Conservation (phyloP, 768 basidiomycete species). For the Amylocystis lapponica region DNA sequence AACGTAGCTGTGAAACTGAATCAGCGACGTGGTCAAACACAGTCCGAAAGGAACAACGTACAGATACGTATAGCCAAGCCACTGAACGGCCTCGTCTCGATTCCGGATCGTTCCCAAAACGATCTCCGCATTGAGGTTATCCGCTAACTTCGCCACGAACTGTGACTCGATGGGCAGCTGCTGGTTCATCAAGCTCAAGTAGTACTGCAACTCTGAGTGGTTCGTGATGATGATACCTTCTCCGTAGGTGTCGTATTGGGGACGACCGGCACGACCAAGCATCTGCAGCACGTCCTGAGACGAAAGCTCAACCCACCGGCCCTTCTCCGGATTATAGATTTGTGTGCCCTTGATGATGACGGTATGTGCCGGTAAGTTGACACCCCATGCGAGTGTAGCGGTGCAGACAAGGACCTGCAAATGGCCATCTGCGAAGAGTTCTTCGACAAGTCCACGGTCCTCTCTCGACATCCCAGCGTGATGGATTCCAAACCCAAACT, state of each 20-base stretch:
- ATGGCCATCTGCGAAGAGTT: conserved; percentile 87
- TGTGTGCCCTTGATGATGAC: conserved; percentile 99
- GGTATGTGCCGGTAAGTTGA: conserved; percentile 95
- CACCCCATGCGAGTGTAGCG: conserved; percentile 98
- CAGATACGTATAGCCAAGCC: conserved; percentile 94
- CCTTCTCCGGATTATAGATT: conserved; percentile 98
- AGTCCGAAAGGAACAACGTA: too few relatives aligned
- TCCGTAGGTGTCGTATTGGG: conserved; percentile 94
- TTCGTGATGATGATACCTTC: conserved; percentile 99
- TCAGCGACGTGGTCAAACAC: conserved; percentile 5
- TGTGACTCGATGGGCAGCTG: conserved; percentile 97
- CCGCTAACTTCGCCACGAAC: conserved; percentile 86
- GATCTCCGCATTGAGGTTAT: conserved; percentile 96
- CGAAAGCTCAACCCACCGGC: conserved; percentile 93
- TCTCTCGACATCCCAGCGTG: conserved; percentile 95
- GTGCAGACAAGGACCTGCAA: conserved; percentile 95
- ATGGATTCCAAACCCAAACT: conserved; percentile 97
- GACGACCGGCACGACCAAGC: conserved; percentile 96
- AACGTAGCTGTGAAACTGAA: conserved; percentile 59
- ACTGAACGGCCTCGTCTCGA: conserved; percentile 94
- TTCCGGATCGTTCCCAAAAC: conserved; percentile 93
- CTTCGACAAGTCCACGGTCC: conserved; percentile 89
- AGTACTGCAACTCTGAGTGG: conserved; percentile 95
- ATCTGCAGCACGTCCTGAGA: conserved; percentile 97
- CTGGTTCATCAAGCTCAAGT: conserved; percentile 90